Percentiles rank a stretch among this genome's conserved stretches.
Evolutionary conservation across 805 yeast species (phyloP).

Genomic region (Clavispora carvajalis): DNA sequence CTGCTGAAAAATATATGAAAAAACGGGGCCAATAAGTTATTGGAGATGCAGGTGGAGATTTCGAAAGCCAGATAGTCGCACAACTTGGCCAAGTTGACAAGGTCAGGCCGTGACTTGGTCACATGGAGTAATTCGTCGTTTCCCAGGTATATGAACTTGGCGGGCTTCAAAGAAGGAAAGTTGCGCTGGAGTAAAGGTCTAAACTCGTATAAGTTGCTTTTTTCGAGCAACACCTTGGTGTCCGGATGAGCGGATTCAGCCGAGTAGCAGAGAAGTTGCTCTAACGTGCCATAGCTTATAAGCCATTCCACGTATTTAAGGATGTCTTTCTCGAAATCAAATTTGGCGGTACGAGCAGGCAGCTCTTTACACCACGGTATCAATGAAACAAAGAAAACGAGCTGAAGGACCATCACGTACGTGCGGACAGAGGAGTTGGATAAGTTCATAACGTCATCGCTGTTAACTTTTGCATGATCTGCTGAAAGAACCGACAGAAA

Average conservation of each 20-base stretch:
- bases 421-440: constrained; percentile 28
- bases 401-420: constrained; percentile 40
- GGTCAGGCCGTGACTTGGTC: constrained; percentile 21
- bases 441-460: constrained; percentile 24
- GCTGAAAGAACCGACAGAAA: constrained; percentile 30
- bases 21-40: constrained; percentile 30
- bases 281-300: constrained; percentile 65
- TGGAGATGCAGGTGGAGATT: constrained; percentile 20
- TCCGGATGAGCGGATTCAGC: constrained; percentile 48
- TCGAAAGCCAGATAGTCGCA: constrained; percentile 20
- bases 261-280: constrained; percentile 55
- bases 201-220: constrained; percentile 56
- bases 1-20: constrained; percentile 49
- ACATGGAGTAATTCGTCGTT: constrained; percentile 25
- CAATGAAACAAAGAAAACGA: constrained; percentile 51
- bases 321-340: constrained; percentile 52
- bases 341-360: constrained; percentile 33
- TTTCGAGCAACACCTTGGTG: constrained; percentile 31
- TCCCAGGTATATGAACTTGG: constrained; percentile 48
- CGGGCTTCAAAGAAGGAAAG: constrained; percentile 52
- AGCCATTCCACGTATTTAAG: constrained; percentile 55
- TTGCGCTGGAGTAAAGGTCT: constrained; percentile 62
- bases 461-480: constrained; percentile 20
- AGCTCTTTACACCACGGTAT: constrained; percentile 63
- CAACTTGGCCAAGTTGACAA: constrained; percentile 26